Conservation (phyloP, 768 basidiomycete species). For the Clitopilus passeckerianus region DNA sequence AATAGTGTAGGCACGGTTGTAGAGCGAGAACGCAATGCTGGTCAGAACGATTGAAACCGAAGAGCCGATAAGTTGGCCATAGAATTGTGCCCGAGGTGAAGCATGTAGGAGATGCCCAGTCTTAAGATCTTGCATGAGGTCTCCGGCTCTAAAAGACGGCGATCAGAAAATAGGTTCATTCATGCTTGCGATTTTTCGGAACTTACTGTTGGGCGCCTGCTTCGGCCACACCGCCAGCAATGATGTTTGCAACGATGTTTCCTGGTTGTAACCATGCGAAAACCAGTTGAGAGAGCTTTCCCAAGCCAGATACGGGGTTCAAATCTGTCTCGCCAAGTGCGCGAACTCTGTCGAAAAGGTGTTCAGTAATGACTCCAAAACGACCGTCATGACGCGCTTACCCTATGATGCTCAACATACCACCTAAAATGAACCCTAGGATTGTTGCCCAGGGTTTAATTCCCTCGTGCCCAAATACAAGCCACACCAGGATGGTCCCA, state of each 20-base stretch:
- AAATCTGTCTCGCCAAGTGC: conserved; percentile 96
- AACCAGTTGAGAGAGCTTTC: conserved; percentile 90
- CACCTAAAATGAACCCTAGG: conserved; percentile 78
- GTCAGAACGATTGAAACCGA: conserved; percentile 86
- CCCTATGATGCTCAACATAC: conserved; percentile 86
- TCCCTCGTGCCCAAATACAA: conserved; percentile 85
- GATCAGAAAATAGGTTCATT: background rate
- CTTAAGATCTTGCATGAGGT: conserved; percentile 98
- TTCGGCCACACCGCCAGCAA: conserved; percentile 95
- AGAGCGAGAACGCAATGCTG: conserved; percentile 81
- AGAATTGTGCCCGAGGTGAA: conserved; percentile 92
- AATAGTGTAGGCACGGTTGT: conserved; percentile 82
- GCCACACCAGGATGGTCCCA: conserved; percentile 81
- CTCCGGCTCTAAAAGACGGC: conserved; percentile 64
- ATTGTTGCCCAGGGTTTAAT: conserved; percentile 95
- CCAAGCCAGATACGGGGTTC: conserved; percentile 88
- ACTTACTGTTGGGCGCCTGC: conserved; percentile 89
- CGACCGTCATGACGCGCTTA: conserved; percentile 23
- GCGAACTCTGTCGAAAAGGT: conserved; percentile 57
- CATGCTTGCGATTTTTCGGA: background rate
- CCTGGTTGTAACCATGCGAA: conserved; percentile 95
- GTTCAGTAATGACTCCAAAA: background rate
- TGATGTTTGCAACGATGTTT: conserved; percentile 96
- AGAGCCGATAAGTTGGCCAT: conserved; percentile 89
- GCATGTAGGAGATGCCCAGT: conserved; percentile 91